These are phyloP conservation scores for Zoysia japonica DNA, from an alignment of 176 grass and related monocot genomes.

Conservation along the genomic window DNA sequence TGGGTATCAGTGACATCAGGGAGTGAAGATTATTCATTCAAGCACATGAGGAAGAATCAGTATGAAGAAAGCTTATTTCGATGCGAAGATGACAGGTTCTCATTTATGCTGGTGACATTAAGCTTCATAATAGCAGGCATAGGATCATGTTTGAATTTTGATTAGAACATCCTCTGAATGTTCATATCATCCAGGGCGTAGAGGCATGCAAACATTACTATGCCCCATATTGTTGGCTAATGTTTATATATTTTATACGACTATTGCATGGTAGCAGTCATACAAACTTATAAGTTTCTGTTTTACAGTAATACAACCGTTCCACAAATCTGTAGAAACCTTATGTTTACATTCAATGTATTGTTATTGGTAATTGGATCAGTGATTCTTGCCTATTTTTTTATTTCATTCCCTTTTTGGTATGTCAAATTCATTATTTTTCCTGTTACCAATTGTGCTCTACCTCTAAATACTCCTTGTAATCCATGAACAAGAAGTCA, in stretches of 20 bases:
- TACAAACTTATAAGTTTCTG: too few relatives aligned
- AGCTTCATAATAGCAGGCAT: background rate
- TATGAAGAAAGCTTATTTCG: constrained; percentile 99
- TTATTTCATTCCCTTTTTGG: background rate
- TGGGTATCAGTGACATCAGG: constrained; percentile 99
- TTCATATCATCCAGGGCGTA: background rate
- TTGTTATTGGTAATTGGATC: constrained; percentile 1
- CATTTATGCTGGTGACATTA: constrained; percentile 21
- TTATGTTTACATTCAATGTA: constrained; percentile 6
- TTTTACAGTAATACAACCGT: background rate
- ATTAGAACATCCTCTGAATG: constrained; percentile 7
- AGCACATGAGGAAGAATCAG: constrained; percentile 99
- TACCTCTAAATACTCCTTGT: constrained; percentile 14
- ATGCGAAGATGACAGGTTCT: constrained; percentile 97
- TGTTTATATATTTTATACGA: background rate
- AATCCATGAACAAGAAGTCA: background rate
- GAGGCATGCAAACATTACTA: background rate
- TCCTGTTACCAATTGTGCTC: background rate
- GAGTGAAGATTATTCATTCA: constrained; percentile 99
- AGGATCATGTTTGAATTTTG: constrained; percentile 19
- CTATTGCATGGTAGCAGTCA: background rate
- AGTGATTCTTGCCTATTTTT: background rate
- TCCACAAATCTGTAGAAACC: background rate
- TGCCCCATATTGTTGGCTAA: constrained; percentile 1
- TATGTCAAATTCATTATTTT: constrained; percentile 3